Conservation (phyloP, 805 yeast genomes). For the Candida methanosorbosa region DNA sequence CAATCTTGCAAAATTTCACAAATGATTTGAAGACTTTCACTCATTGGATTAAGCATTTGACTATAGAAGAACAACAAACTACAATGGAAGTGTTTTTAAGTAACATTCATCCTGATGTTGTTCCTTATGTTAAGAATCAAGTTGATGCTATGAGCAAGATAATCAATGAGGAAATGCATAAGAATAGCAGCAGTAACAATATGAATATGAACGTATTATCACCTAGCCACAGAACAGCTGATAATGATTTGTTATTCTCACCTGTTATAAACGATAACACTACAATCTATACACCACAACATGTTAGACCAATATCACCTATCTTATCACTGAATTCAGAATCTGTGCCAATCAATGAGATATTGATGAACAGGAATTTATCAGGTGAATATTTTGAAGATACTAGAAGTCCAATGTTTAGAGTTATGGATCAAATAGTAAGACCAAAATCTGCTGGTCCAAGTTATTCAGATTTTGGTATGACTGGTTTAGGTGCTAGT, state of each 20-base stretch:
- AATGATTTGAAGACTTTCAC: slow-evolving; percentile 37
- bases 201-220: neutral
- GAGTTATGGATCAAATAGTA: slow-evolving; percentile 11
- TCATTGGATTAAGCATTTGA: slow-evolving; percentile 37
- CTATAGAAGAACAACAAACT: slow-evolving; percentile 36
- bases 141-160: slow-evolving; percentile 20
- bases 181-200: neutral
- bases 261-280: slow-evolving; percentile 16
- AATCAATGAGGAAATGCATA: slow-evolving; percentile 2
- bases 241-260: slow-evolving; percentile 10
- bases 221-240: slow-evolving; percentile 3
- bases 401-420: neutral
- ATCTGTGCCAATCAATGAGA: slow-evolving; percentile 29
- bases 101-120: slow-evolving; percentile 34
- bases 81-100: slow-evolving; percentile 40
- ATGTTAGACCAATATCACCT: slow-evolving; percentile 23
- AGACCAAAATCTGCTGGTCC: slow-evolving; percentile 44
- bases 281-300: slow-evolving; percentile 12
- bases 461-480: slow-evolving; percentile 8
- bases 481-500: neutral
- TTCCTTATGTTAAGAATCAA: slow-evolving; percentile 34
- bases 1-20: slow-evolving; percentile 24
- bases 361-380: slow-evolving; percentile 10
- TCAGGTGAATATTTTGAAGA: too few relatives aligned
- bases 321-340: slow-evolving; percentile 23